Evolutionary conservation across 495 filamentous ascomycete species (phyloP).

Genomic region (Pseudotulostoma volvatum): DNA sequence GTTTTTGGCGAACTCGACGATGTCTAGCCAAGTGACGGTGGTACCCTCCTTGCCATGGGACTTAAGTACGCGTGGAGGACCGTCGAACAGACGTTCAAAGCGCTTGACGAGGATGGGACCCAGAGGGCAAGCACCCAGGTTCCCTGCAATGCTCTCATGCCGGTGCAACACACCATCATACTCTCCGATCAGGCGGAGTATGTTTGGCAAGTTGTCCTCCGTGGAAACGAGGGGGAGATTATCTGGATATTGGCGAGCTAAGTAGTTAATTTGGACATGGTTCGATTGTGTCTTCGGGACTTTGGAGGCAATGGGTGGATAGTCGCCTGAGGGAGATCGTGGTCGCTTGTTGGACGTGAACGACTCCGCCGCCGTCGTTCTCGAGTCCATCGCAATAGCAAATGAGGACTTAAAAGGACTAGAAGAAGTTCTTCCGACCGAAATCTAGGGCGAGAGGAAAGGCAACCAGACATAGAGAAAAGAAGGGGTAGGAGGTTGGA

Average conservation of each 20-base stretch:
- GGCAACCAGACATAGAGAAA: slow-evolving; percentile 6
- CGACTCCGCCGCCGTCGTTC: slow-evolving; percentile 16
- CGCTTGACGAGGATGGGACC: slow-evolving; percentile 71
- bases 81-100: slow-evolving; percentile 74
- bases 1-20: slow-evolving; percentile 66
- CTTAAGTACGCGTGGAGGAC: slow-evolving; percentile 52
- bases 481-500: slow-evolving; percentile 3
- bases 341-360: slow-evolving; percentile 38
- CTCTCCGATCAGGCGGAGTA: slow-evolving; percentile 52
- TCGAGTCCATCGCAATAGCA: slow-evolving; percentile 21
- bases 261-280: slow-evolving; percentile 69
- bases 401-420: neutral
- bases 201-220: slow-evolving; percentile 42
- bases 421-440: too few relatives aligned
- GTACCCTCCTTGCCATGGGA: slow-evolving; percentile 45
- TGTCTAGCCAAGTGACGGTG: slow-evolving; percentile 62
- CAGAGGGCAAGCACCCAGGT: slow-evolving; percentile 67
- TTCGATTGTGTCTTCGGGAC: slow-evolving; percentile 36
- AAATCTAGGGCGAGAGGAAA: slow-evolving; percentile 2
- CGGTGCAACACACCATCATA: slow-evolving; percentile 73
- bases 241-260: slow-evolving; percentile 45
- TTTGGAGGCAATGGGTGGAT: slow-evolving; percentile 30
- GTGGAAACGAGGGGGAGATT: slow-evolving; percentile 44
- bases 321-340: slow-evolving; percentile 38
- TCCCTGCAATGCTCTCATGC: slow-evolving; percentile 72